Conservation (phyloP, 768 basidiomycete species). For the Calocybe indica region DNA sequence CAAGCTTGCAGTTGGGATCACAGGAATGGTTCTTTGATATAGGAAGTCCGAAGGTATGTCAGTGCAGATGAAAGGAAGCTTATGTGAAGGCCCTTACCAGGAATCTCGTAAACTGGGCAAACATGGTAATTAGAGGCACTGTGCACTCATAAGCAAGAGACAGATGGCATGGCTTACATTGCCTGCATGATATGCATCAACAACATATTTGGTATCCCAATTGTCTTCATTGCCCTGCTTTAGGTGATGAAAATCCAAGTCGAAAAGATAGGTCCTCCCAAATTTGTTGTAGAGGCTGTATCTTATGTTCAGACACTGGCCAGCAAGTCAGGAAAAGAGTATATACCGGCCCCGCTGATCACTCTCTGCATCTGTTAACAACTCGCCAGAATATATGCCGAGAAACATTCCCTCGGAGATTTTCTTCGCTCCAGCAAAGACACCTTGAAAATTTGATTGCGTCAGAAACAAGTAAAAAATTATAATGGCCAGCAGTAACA, state of each 20-base stretch:
- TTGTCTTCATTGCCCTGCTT: constrained; percentile 23
- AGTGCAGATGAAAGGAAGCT: background rate
- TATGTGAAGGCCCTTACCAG: constrained; percentile 42
- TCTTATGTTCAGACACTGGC: constrained; percentile 2
- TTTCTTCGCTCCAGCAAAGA: constrained; percentile 59
- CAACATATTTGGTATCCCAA: constrained; percentile 43
- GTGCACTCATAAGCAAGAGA: background rate
- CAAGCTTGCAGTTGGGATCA: constrained; percentile 73
- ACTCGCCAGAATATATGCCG: constrained; percentile 83
- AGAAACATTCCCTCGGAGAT: constrained; percentile 69
- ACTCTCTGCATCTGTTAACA: constrained; percentile 62
- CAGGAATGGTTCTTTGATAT: constrained; percentile 79
- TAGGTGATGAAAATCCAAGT: constrained; percentile 74
- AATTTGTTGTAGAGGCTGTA: constrained; percentile 66
- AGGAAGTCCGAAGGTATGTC: background rate
- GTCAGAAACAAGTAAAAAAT: background rate
- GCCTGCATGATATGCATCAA: constrained; percentile 87
- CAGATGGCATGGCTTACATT: constrained; percentile 48
- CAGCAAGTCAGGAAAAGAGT: background rate
- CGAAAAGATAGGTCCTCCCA: constrained; percentile 77
- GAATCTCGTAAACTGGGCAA: constrained; percentile 79
- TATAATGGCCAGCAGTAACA: too few relatives aligned
- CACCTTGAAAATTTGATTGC: constrained; percentile 42
- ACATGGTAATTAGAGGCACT: background rate
- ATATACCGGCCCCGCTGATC: constrained; percentile 64